Evolutionary conservation across 75 land plant genomes (phyloP).

Genomic region (Cryptomeria japonica): DNA sequence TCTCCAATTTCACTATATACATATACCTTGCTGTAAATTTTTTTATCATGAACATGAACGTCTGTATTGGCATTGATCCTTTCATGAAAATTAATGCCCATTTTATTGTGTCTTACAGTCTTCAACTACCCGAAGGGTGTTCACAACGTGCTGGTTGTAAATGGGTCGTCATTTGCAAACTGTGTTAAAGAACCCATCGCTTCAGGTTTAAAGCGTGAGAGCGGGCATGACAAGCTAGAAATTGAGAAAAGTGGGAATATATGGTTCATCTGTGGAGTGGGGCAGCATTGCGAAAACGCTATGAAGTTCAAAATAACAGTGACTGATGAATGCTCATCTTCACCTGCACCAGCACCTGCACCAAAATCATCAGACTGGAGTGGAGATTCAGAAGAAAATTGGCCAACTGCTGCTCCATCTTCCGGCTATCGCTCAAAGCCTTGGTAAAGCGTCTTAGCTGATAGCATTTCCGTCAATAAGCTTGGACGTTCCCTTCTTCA

Average conservation of each 20-base stretch:
- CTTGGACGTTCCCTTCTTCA: no score
- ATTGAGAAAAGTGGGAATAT: not conserved
- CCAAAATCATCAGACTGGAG: no score
- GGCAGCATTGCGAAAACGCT: conserved; percentile 14
- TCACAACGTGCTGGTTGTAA: conserved; percentile 18
- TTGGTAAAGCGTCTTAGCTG: no score
- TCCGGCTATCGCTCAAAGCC: no score
- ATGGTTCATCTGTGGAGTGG: conserved; percentile 17
- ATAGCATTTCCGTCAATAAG: no score
- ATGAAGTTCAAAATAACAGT: conserved; percentile 16
- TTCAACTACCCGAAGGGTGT: conserved; percentile 7
- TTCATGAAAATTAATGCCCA: no score
- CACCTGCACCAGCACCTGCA: not conserved
- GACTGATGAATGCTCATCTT: not conserved
- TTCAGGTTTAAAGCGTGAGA: not conserved
- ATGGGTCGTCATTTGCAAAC: conserved; percentile 11
- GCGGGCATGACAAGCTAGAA: conserved; percentile 1
- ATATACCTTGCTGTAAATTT: not conserved
- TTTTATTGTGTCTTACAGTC: not conserved
- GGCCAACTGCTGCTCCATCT: no score
- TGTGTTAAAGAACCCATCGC: not conserved
- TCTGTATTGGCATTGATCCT: no score
- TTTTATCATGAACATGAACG: no score
- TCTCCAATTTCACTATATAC: not conserved
- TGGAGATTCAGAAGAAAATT: no score